Percentiles rank a stretch among this genome's conserved stretches.
Conservation (phyloP, 768 basidiomycete species). For the Tylopilus cervinicoccineus region DNA sequence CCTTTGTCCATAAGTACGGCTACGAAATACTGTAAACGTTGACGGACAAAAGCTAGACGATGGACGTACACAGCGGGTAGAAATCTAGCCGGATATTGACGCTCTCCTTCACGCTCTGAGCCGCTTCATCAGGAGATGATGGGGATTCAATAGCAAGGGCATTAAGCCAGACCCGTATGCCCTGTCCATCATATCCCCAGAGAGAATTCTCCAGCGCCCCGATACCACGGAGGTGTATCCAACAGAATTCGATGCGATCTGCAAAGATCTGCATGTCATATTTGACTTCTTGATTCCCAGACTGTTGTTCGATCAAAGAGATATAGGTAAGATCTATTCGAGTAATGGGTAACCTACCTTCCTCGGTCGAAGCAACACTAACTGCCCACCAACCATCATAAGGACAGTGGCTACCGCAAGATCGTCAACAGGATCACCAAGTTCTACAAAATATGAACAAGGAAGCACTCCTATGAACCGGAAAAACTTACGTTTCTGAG, state of each 20-base stretch:
- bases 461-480: background rate
- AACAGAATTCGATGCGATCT: constrained; percentile 96
- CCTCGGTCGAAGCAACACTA: constrained; percentile 85
- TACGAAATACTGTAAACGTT: constrained; percentile 29
- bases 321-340: background rate
- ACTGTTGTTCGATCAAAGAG: constrained; percentile 39
- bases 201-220: constrained; percentile 93
- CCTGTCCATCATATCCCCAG: constrained; percentile 93
- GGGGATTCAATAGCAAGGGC: constrained; percentile 83
- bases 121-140: constrained; percentile 32
- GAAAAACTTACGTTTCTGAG: constrained; percentile 77
- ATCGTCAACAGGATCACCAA: constrained; percentile 93
- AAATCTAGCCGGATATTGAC: constrained; percentile 91
- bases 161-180: constrained; percentile 92
- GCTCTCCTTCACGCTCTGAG: constrained; percentile 79
- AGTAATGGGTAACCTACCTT: constrained; percentile 49
- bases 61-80: constrained; percentile 81
- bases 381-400: constrained; percentile 90
- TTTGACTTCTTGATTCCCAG: constrained; percentile 82
- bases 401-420: constrained; percentile 91
- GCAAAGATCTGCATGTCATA: constrained; percentile 98
- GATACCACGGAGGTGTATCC: constrained; percentile 95
- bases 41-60: background rate
- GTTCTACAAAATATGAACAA: constrained; percentile 46
- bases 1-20: constrained; percentile 99